A percentile compares a stretch with the other conserved stretches of the same genome.
These are phyloP conservation scores for Yarrowia sp. DNA, from an alignment of 805 yeast species.

Conservation along the genomic window DNA sequence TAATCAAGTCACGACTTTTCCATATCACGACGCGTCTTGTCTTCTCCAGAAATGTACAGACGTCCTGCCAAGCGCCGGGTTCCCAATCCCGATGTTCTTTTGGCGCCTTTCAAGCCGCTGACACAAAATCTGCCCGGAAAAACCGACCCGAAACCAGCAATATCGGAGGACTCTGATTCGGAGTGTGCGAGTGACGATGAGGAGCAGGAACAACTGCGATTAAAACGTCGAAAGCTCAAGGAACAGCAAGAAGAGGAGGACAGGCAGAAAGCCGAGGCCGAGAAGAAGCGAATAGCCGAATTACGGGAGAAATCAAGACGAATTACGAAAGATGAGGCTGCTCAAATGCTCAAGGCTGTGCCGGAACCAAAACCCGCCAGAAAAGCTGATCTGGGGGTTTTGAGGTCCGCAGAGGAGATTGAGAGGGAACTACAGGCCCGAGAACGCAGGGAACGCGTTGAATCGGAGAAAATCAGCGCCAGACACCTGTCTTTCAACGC, in stretches of 20 bases:
- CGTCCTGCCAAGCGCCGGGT: constrained; percentile 7
- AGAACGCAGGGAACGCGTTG: constrained; percentile 17
- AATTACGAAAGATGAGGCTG: constrained; percentile 4
- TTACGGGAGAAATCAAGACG: constrained; percentile 2
- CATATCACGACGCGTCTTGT: constrained; percentile 20
- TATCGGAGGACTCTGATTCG: constrained; percentile 4
- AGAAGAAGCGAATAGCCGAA: constrained; percentile 2
- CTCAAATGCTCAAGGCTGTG: constrained; percentile 13
- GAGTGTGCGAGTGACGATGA: constrained; percentile 27
- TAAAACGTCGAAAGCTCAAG: constrained; percentile 24
- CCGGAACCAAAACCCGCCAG: constrained; percentile 3
- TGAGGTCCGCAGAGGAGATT: constrained; percentile 23
- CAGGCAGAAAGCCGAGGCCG: not conserved
- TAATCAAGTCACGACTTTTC: constrained; percentile 12
- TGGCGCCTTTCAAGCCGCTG: constrained; percentile 33
- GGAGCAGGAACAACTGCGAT: constrained; percentile 23
- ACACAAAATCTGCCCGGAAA: constrained; percentile 11
- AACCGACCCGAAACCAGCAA: constrained; percentile 1
- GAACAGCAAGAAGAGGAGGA: constrained; percentile 10
- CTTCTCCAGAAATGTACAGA: constrained; percentile 8
- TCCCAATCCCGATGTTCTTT: constrained; percentile 19
- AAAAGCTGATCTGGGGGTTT: constrained; percentile 10
- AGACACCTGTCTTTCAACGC: constrained; percentile 46
- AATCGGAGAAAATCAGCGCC: constrained; percentile 10
- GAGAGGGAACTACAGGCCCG: constrained; percentile 6